Base-by-base conservation (phyloP, 2,329 filamentous ascomycete genomes). In the Epichloe glyceriae region DNA sequence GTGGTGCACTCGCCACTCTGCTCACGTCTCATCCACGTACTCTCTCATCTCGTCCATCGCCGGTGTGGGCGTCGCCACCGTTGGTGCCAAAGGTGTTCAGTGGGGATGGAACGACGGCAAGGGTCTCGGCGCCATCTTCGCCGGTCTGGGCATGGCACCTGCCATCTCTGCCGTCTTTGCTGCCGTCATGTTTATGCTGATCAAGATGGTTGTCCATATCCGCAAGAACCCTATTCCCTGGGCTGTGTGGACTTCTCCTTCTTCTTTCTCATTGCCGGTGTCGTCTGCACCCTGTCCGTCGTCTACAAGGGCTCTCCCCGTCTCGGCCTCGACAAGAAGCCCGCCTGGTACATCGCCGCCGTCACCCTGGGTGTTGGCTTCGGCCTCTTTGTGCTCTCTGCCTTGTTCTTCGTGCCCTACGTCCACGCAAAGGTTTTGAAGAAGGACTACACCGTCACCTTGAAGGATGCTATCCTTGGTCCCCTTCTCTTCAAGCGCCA, bases 241-340 rank as follows among this genome's bases (percentile, higher is more conserved):
- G 83, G 84, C 85, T 26, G 77, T 89, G 50, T 88, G 74, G 69
- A 83, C 77, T 48, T 82, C 83, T 86, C 85, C 10, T 79, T 85
- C 69, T 89, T 83, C 71, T 89, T 89, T 75, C 78, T 88, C 51
- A 78, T 89, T 53, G 83, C 85, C 51, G 83, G 75, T 50, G 86
- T 83, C 52, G 69, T 89, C 60, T 87, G 84, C 69, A 85, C 85
- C 0, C 73, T 90, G 5, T 87, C 83, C 42, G 81, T 90, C 59
- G 85, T 89, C 58, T 88, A 87, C 76, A 88, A 89, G 74, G 85
- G 85, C 34, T 87, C 85, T 10, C 84, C 85, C 22, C 81, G 73
- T 53, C 75, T 86, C 33, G 74, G 75, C 20, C 70, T 87, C 30
- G 73, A 70, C 70, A 78, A 83, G 67, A 85, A 83, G 72, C 82